Evolutionary conservation across 2,329 filamentous ascomycete genomes (phyloP), one percentile per base, ranked within the genome.

Genomic region (Colletotrichum theobromicola): DNA sequence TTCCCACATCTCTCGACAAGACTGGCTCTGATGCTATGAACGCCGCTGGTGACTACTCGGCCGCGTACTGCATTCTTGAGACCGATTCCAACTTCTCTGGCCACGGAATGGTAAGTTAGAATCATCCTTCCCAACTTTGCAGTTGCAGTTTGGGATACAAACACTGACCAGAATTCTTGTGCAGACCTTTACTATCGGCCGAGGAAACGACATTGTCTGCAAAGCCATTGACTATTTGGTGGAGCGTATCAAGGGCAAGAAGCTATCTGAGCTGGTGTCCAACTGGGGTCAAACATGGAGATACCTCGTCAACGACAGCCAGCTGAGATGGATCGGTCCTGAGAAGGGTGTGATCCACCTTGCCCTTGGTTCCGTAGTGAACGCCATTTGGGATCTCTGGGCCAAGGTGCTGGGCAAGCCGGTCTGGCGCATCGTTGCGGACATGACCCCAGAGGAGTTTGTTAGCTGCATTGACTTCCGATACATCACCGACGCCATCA

Each of bases 1-100:
- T 95, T 83, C 93, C 93, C 84, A 98, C 95, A n/a, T 98, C 95
- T 53, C 92, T 98, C 75, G 95, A 98, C 86, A 97, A 96, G 87
- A 98, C 95, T n/a, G 95, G 95, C 80, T 97, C 95, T 10, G 96
- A 98, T 90, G 96, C 95, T 81, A 98, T 98, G 96, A 98, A 98
- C 82, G 94, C 94, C 4, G 95, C 95, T 4, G 94, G 95, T 76
- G 95, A 98, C 85, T 98, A 98, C 86, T 98, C 95, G 2, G 90
- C 95, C 15, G 95, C 96, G n/a, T 98, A 98, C 88, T 98, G 95
- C 84, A 96, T 98, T 80, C 87, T 98, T 63, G 87, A 95, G 81
- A 98, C 95, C 1, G 93, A 97, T 82, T 93, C 93, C 1, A 82
- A 89, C 13, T 90, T 90, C 80, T 88, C 89, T 2, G 94, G 94